These are phyloP conservation scores for Rhododendron mucronatum DNA, from an alignment of 148 eudicot species.

Conservation along the genomic window DNA sequence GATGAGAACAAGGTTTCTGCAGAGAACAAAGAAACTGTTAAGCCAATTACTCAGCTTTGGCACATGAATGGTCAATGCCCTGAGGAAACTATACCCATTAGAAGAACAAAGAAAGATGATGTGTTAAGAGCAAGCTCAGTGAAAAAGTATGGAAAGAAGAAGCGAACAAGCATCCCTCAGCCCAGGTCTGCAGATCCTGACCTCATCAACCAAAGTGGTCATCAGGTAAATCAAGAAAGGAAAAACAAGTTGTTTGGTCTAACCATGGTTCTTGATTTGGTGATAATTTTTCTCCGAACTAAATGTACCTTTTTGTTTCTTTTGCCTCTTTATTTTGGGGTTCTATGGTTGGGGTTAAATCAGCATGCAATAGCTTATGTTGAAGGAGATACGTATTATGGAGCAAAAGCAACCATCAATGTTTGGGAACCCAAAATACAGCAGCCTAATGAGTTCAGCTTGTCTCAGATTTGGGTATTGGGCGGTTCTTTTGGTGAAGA, in stretches of 20 bases:
- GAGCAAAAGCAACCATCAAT: constrained; percentile 93
- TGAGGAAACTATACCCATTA: constrained; percentile 69
- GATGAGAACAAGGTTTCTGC: constrained; percentile 48
- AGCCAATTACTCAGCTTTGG: constrained; percentile 67
- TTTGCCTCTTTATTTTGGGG: background rate
- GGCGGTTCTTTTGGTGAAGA: constrained; percentile 97
- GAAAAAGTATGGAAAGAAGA: constrained; percentile 83
- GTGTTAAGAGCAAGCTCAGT: constrained; percentile 81
- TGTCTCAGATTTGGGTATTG: constrained; percentile 89
- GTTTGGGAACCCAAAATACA: constrained; percentile 96
- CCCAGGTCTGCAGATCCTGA: constrained; percentile 97
- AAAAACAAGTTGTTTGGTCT: background rate
- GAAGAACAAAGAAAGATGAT: constrained; percentile 84
- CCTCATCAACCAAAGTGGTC: constrained; percentile 83
- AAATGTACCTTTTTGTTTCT: background rate
- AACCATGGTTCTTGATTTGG: background rate
- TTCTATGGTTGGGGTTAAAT: background rate
- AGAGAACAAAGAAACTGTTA: constrained; percentile 21
- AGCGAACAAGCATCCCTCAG: constrained; percentile 51
- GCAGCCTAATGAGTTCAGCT: constrained; percentile 91
- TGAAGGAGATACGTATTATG: constrained; percentile 89
- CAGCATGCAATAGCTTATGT: constrained; percentile 99
- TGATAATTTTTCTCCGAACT: background rate
- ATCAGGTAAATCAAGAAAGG: constrained; percentile 53
- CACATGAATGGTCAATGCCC: constrained; percentile 74